Evolutionary conservation across 306 rosid species (phyloP), one percentile per base, ranked within the genome.

Genomic region (Sindora glabra): DNA sequence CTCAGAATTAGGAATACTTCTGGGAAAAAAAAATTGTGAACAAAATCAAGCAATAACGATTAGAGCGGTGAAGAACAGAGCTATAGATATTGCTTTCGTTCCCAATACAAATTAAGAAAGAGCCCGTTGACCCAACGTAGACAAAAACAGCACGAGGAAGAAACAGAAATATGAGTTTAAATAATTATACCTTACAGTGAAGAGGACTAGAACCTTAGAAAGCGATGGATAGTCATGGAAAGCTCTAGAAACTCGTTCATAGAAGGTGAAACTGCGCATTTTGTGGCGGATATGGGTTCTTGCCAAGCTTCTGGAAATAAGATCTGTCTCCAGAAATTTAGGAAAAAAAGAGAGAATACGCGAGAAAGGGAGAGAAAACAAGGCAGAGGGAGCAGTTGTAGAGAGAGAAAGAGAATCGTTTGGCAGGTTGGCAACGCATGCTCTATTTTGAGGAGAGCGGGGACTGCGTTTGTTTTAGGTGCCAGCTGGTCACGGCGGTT

Each of bases 161-260:
- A 32, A 49, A 47, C 7, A 5, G 48, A 34, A 37, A 18, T 8
- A 48, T 2, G 5, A 36, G 3, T 29, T 29, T n/a, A n/a, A n/a
- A n/a, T n/a, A 9, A 6, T 13, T 2, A 29, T 79, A 92, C 99
- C 96, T 73, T 44, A 86, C 74, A 59, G 95, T 68, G 83, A 86
- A 67, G 59, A 92, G 69, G 8, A 89, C 68, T 1, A 89, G 79
- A 19, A 89, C 38, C 70, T 79, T 82, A 5, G 86, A 45, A 34
- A 75, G 72, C n/a, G 79, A 76, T 18, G 78, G 80, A 17, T 81
- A 33, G 22, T 79, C 85, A 41, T 39, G 83, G 70, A 81, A 74
- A 30, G 83, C 47, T 60, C 39, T 68, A 45, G 90, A 83, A 62
- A 86, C 51, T 64, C 80, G 84, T 11, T 55, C 24, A 46, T 51